A percentile compares a stretch with the other conserved stretches of the same genome.
Evolutionary conservation across 495 filamentous ascomycete species (phyloP).

Genomic region (Penicillium antarcticum): DNA sequence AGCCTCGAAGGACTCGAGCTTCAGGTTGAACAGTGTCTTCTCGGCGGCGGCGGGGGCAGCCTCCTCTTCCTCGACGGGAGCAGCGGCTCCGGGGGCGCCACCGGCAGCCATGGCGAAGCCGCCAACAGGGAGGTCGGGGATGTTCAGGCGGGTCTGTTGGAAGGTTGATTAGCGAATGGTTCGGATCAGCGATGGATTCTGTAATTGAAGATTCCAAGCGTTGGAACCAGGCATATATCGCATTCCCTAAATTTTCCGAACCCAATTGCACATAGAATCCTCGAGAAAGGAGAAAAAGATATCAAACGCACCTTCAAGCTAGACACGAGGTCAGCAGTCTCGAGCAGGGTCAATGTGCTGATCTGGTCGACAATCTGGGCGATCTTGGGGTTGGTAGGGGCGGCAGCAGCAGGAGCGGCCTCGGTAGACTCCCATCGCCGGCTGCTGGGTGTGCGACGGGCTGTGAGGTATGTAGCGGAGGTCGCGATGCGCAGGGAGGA

Average conservation of each 20-base stretch:
- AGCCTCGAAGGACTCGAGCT: conserved; percentile 84
- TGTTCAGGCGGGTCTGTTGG: conserved; percentile 83
- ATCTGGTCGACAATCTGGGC: conserved; percentile 93
- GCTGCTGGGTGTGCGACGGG: conserved; percentile 37
- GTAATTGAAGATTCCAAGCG: neutral
- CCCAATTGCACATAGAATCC: too few relatives aligned
- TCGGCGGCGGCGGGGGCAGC: conserved; percentile 76
- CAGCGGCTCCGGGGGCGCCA: conserved; percentile 56
- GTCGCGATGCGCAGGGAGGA: conserved; percentile 44
- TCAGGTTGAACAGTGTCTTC: conserved; percentile 97
- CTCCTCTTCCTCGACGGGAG: conserved; percentile 79
- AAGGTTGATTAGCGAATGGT: conserved; percentile 7
- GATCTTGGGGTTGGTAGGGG: conserved; percentile 78
- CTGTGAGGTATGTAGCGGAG: conserved; percentile 38
- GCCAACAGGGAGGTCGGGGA: conserved; percentile 93
- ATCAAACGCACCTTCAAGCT: conserved; percentile 71
- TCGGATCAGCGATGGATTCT: neutral
- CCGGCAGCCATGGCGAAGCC: conserved; percentile 70
- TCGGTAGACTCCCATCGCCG: conserved; percentile 49
- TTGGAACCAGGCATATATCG: neutral
- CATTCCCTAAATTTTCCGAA: conserved; percentile 1
- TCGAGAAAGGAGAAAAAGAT: too few relatives aligned
- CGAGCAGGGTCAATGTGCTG: conserved; percentile 91
- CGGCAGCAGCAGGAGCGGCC: conserved; percentile 56
- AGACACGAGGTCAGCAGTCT: conserved; percentile 93